Evolutionary conservation across 768 basidiomycete species (phyloP).

Genomic region (Inosperma sp.): DNA sequence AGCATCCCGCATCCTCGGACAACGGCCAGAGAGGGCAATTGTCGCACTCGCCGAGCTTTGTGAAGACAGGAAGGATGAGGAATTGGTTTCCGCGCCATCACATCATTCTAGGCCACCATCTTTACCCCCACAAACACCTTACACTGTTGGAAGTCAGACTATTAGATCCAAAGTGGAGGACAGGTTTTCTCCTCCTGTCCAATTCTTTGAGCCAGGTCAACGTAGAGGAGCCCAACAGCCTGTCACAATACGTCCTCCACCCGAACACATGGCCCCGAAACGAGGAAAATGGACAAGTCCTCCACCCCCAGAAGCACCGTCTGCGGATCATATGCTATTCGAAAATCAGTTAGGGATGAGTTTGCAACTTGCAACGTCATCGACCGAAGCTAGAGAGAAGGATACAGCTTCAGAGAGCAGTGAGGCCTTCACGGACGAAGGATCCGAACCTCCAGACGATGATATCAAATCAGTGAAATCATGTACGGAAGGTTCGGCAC

Average conservation of each 20-base stretch:
- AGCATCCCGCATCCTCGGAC: constrained; percentile 77
- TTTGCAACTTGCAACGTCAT: constrained; percentile 63
- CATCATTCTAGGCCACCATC: constrained; percentile 36
- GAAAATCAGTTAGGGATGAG: constrained; percentile 63
- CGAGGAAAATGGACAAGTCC: constrained; percentile 83
- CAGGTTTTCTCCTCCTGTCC: constrained; percentile 50
- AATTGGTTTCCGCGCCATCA: constrained; percentile 48
- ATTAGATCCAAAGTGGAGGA: constrained; percentile 50
- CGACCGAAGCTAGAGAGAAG: constrained; percentile 54
- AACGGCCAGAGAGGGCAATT: constrained; percentile 76
- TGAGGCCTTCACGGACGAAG: constrained; percentile 64
- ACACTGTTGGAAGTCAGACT: constrained; percentile 60
- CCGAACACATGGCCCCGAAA: constrained; percentile 78
- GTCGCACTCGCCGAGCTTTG: constrained; percentile 85
- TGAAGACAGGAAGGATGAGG: constrained; percentile 77
- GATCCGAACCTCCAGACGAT: constrained; percentile 59
- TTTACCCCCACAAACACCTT: constrained; percentile 67
- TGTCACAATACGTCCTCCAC: constrained; percentile 41
- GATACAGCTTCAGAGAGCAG: constrained; percentile 55
- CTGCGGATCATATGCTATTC: constrained; percentile 60
- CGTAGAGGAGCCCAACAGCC: constrained; percentile 27
- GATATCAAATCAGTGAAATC: constrained; percentile 68
- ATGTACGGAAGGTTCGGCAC: constrained; percentile 48
- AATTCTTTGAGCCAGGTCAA: constrained; percentile 42
- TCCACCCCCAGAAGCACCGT: constrained; percentile 71